Evolutionary conservation across 495 filamentous ascomycete species (phyloP), one percentile per base, ranked within the genome.

Genomic region (Cercophora newfieldiana): DNA sequence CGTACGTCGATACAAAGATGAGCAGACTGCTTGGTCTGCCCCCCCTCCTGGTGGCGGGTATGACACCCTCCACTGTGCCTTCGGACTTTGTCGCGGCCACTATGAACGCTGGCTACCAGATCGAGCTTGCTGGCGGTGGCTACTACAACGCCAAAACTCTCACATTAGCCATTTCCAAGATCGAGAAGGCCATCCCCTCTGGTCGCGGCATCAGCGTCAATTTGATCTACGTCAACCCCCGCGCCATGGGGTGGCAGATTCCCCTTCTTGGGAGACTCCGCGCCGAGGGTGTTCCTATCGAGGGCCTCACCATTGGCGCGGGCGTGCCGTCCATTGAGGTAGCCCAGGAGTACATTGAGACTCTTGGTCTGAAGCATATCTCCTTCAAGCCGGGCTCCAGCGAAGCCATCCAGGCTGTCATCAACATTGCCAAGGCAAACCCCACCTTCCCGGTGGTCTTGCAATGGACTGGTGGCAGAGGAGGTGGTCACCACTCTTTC

Each of bases 241-340:
- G 91, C 60, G 93, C 94, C 31, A 99, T 99, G 94, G 90, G 82
- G 28, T 99, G 95, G 95, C 95, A 99, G 77, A 96, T 98, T 55
- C 94, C 95, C 53, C 81, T 99, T 28, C 87, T 99, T 66, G 91
- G 87, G 55, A 87, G 90, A 65, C 83, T 99, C 48, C 87, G 94
- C 53, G 85, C 91, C 16, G 91, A 96, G 62, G 95, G 95, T 68
- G 88, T 96, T 33, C 95, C 95, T 4, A 92, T 99, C 65, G 93
- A 98, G 70, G 95, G 95, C 71, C 83, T 99, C 44, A 95, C 94
- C 14, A 97, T 97, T 65, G 94, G 94, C 66, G 94, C 94, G 22
- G 94, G 94, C 74, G 93, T 97, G 3, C 94, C 94, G 0, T 96
- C 92, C 1, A 92, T 97, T 67, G 94, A 97, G 71, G 91, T 97